Evolutionary conservation across 176 grass and related monocot species (phyloP).

Genomic region (Avena sativa): DNA sequence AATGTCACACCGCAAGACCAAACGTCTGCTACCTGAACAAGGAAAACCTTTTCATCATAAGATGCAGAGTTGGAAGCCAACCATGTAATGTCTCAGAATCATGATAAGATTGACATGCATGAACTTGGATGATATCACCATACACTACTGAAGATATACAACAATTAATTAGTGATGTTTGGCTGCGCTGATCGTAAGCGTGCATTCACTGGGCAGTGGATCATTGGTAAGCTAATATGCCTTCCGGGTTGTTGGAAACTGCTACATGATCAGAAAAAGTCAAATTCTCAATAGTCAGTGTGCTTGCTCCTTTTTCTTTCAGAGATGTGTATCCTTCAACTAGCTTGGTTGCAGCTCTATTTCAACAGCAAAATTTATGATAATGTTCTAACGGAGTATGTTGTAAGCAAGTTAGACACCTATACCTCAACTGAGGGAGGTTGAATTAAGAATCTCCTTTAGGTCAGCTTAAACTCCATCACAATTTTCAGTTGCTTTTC

Average conservation of each 20-base stretch:
- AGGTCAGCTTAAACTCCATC: not conserved
- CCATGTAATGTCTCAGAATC: slow-evolving; percentile 11
- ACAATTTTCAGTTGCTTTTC: not conserved
- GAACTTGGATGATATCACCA: slow-evolving; percentile 8
- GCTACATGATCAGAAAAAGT: not conserved
- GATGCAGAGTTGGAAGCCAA: slow-evolving; percentile 15
- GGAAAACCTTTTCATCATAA: slow-evolving; percentile 12
- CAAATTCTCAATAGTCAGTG: not conserved
- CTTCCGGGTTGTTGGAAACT: not conserved
- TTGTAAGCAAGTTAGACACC: not conserved
- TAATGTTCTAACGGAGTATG: not conserved
- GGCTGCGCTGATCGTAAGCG: not conserved
- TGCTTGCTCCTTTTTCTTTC: not conserved
- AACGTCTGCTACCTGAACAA: slow-evolving; percentile 80
- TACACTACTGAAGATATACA: not conserved
- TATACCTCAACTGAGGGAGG: not conserved
- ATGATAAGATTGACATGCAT: not conserved
- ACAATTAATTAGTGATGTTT: not conserved
- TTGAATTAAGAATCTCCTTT: not conserved
- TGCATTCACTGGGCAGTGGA: slow-evolving; percentile 13
- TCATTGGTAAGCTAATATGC: not conserved
- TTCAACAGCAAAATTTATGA: not conserved
- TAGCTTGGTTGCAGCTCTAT: not conserved
- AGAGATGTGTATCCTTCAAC: not conserved
- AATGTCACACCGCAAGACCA: slow-evolving; percentile 94